phyloP scores from a whole-genome alignment of 2,329 filamentous ascomycete species.

The Trichoderma atroviride region DNA sequence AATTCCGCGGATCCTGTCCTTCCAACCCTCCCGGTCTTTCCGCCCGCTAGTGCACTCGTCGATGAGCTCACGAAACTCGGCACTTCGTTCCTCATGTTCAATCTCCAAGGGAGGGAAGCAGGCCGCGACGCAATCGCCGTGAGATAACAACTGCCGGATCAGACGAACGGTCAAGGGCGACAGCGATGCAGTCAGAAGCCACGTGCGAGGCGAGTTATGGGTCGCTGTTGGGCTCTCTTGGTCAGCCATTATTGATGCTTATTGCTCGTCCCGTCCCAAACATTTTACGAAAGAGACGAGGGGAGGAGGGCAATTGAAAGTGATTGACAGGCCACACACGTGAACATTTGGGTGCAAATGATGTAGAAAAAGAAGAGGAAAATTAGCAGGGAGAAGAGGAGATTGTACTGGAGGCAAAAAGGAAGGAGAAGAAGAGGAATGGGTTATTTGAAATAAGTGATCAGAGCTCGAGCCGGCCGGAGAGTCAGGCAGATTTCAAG shows the following conservation, averaged over 20 bases:
- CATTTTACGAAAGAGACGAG: slow-evolving; percentile 23
- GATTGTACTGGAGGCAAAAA: not conserved
- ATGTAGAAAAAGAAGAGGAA: slow-evolving; percentile 18
- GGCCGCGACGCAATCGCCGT: slow-evolving; percentile 88
- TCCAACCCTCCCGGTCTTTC: slow-evolving; percentile 76
- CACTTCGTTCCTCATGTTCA: slow-evolving; percentile 72
- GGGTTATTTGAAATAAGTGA: slow-evolving; percentile 12
- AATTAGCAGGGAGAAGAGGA: slow-evolving; percentile 18
- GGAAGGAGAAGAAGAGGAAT: not conserved
- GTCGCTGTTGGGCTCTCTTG: slow-evolving; percentile 51
- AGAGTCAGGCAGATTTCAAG: slow-evolving; percentile 6
- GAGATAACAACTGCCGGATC: slow-evolving; percentile 78
- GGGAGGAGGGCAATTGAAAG: not conserved
- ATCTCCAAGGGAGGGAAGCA: slow-evolving; percentile 79
- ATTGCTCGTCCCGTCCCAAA: slow-evolving; percentile 19
- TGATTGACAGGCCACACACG: slow-evolving; percentile 8
- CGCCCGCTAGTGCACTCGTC: slow-evolving; percentile 65
- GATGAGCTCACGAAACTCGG: slow-evolving; percentile 79
- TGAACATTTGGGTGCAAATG: slow-evolving; percentile 29
- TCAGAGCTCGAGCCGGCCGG: slow-evolving; percentile 9
- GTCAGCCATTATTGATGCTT: slow-evolving; percentile 36
- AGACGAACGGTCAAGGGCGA: slow-evolving; percentile 84
- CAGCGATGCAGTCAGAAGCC: slow-evolving; percentile 87
- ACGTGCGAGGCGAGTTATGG: slow-evolving; percentile 78
- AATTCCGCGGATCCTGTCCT: slow-evolving; percentile 70